Evolutionary conservation across 2,329 filamentous ascomycete species (phyloP), one percentile per base, ranked within the genome.

Genomic region (Arthrobotrys pseudoclavata): DNA sequence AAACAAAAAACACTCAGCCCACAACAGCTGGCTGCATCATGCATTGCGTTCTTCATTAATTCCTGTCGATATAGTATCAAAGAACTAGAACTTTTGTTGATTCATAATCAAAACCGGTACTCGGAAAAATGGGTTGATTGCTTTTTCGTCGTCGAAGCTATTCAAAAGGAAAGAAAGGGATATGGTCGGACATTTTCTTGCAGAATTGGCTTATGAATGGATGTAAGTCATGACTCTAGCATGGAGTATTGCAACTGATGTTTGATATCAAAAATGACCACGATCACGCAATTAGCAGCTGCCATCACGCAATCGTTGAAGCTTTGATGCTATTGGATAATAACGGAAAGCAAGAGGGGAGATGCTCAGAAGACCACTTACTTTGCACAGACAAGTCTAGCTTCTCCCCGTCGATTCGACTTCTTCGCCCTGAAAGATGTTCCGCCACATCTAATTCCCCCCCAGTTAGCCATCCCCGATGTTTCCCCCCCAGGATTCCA

Each of bases 381-480:
- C 53, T 85, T 86, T 40, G 86, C 86, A 82, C 91, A 92, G n/a
- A 90, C 86, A 79, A 92, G 83, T 76, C 85, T 86, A 81, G 89
- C 88, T 64, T 85, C 86, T 48, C 84, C 85, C 6, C 86, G 67
- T 26, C 67, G 86, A 29, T 85, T 86, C 3, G 86, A 84, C 76
- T 87, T 88, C 79, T 87, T 88, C 1, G 88, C 87, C 79, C 88
- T 88, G 80, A 93, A 93, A 76, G 89, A 88, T 20, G 84, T 86
- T 1, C 88, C 86, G 3, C 87, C 86, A 81, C 91, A 93, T 68
- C 22, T 76, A 74, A 47, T 20, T 20, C 31, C 69, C 50, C 18
- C 26, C 7, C 10, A 48, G 15, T 48, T 52, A 26, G 55, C 22
- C 20, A 42, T 20, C 55, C 53, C 55, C 31, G 55, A 60, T 26